Evolutionary conservation across 1,139 yeast species (phyloP).

Genomic region (Pichia terricola): DNA sequence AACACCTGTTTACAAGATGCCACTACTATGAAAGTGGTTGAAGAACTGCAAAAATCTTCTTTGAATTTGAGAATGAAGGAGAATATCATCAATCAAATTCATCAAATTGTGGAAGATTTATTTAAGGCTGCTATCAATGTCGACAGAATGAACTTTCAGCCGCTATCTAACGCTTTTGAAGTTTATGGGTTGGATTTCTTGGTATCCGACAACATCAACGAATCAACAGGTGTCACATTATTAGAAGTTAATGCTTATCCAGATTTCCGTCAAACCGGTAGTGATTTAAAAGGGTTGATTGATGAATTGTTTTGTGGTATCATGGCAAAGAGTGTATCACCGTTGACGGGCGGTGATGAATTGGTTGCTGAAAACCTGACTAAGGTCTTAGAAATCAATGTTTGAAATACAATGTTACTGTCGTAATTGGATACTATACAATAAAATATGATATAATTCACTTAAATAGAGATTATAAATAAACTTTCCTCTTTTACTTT

Average conservation of each 20-base stretch:
- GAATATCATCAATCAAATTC: slow-evolving; percentile 44
- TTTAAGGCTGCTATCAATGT: slow-evolving; percentile 75
- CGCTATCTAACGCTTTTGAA: slow-evolving; percentile 73
- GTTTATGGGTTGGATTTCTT: slow-evolving; percentile 83
- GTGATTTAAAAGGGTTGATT: slow-evolving; percentile 55
- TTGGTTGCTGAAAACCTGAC: slow-evolving; percentile 22
- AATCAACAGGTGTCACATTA: slow-evolving; percentile 35
- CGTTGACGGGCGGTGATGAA: slow-evolving; percentile 26
- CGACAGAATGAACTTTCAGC: slow-evolving; percentile 84
- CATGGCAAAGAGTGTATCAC: slow-evolving; percentile 31
- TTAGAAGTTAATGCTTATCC: slow-evolving; percentile 92
- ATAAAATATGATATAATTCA: not conserved
- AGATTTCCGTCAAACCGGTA: slow-evolving; percentile 93
- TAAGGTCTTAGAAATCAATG: slow-evolving; percentile 28
- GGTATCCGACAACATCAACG: slow-evolving; percentile 41
- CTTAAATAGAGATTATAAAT: not conserved
- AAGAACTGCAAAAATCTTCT: slow-evolving; percentile 48
- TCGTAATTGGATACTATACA: not conserved
- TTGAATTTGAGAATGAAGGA: slow-evolving; percentile 31
- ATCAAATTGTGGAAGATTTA: slow-evolving; percentile 55
- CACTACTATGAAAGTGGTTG: slow-evolving; percentile 38
- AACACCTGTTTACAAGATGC: slow-evolving; percentile 78
- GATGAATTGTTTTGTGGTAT: slow-evolving; percentile 47
- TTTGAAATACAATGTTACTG: not conserved
- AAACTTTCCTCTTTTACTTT: not conserved